Evolutionary conservation across 768 basidiomycete species (phyloP).

Genomic region (Sarcomyxa edulis): DNA sequence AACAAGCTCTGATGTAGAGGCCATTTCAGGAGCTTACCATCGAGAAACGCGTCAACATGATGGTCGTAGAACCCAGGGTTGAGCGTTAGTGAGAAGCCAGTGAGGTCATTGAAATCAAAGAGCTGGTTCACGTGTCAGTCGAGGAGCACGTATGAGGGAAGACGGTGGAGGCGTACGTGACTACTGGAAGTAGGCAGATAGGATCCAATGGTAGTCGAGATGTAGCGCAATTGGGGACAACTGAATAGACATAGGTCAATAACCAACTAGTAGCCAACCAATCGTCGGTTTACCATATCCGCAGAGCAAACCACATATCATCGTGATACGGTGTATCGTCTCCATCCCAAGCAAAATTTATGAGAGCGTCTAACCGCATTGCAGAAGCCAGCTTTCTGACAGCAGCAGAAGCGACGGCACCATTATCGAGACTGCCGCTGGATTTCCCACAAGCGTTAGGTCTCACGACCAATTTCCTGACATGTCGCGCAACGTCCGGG

Average conservation of each 20-base stretch:
- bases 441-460: conserved; percentile 25
- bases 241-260: conserved; percentile 27
- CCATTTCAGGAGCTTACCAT: too few relatives aligned
- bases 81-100: conserved; percentile 56
- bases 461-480: conserved; percentile 50
- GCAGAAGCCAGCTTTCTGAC: conserved; percentile 45
- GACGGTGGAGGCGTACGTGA: conserved; percentile 40
- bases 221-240: conserved; percentile 58
- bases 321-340: conserved; percentile 63
- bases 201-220: conserved; percentile 60
- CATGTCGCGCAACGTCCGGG: conserved; percentile 61
- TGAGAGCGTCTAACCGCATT: conserved; percentile 54
- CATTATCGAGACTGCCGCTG: conserved; percentile 20
- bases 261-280: conserved; percentile 1
- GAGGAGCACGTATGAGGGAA: conserved; percentile 2
- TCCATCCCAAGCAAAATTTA: conserved; percentile 67
- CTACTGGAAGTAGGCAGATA: conserved; percentile 53
- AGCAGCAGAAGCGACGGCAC: conserved; percentile 42
- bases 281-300: conserved; percentile 45
- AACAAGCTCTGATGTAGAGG: too few relatives aligned
- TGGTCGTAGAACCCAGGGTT: conserved; percentile 61
- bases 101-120: conserved; percentile 61
- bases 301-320: conserved; percentile 75
- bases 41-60: conserved; percentile 47
- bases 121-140: conserved; percentile 33